Conservation (phyloP, 2,329 filamentous ascomycete genomes). For the Elsinoe australis region DNA sequence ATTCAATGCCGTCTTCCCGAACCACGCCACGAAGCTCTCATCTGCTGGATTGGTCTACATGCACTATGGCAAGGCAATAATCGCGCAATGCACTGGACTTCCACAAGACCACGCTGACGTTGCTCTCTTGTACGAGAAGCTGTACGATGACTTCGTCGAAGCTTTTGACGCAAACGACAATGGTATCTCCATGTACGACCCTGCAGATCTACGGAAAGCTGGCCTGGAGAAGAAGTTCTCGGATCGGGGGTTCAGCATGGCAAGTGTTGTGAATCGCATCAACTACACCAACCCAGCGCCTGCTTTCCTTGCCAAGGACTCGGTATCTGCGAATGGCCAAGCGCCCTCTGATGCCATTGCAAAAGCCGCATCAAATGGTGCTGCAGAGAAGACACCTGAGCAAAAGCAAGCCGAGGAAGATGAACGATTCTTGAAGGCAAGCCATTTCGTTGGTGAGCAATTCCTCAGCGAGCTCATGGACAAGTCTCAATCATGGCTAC, state of each 20-base stretch:
- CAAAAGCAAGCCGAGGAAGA: constrained; percentile 66
- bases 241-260: constrained; percentile 73
- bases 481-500: constrained; percentile 72
- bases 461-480: constrained; percentile 76
- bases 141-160: constrained; percentile 91
- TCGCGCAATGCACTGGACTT: constrained; percentile 58
- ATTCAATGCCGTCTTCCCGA: constrained; percentile 79
- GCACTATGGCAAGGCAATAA: constrained; percentile 83
- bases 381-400: constrained; percentile 30
- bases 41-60: constrained; percentile 91
- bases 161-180: constrained; percentile 97
- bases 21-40: constrained; percentile 77
- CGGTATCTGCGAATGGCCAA: constrained; percentile 18
- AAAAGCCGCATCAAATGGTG: constrained; percentile 1
- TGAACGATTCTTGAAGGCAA: constrained; percentile 67
- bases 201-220: constrained; percentile 58
- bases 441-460: constrained; percentile 76
- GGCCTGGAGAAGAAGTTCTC: constrained; percentile 76
- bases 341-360: constrained; percentile 16
- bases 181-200: constrained; percentile 76
- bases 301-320: constrained; percentile 26
- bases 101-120: constrained; percentile 59
- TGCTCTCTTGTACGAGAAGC: constrained; percentile 69
- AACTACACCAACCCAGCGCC: constrained; percentile 53
- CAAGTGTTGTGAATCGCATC: constrained; percentile 77